Base-by-base conservation (phyloP, 768 basidiomycete genomes). In the Hydnomerulius pinastri region DNA sequence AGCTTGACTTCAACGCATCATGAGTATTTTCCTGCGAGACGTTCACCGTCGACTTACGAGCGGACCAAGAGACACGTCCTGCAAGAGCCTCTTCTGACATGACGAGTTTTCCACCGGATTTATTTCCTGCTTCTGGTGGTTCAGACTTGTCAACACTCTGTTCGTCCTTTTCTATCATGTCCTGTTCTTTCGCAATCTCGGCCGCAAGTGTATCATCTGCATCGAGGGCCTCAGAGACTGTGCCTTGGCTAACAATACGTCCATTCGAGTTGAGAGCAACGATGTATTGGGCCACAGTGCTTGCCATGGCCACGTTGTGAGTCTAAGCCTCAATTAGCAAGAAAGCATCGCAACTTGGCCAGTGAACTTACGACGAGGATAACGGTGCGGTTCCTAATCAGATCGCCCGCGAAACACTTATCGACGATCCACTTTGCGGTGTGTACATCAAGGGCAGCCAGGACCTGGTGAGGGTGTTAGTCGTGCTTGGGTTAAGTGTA, bases 71-170 rank as follows among this genome's bases (percentile, higher is more conserved):
- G 24, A 87, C 77, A 51, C 79, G 80, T 0, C 85, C 85, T 44
- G 77, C 73, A 6, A 72, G 76, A 38, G 86, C 74, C 59, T 88
- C 86, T 60, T 88, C 86, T 0, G 77, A 78, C 6, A 83, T 66
- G 39, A 86, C 77, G n/a, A 87, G 72, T 59, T 85, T 84, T 2
- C 83, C 83, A 39, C 75, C 74, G 11, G 49, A 42, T 39, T 64
- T 60, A 36, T 61, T 60, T 40, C 2, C 40, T 46, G 1, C 41
- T 38, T 5, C 56, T 6, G 53, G 55, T 21, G 53, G 45, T 24
- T 59, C 61, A 28, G 58, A 58, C 2, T 40, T 48, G 30, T 63
- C 66, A 6, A 63, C 30, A 17, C 55, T 52, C 46, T 71, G 53
- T 23, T 43, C 46, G n/a, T 55, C 49, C 21, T 29, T 21, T 9